A percentile compares a stretch with the other conserved stretches of the same genome.
These are phyloP conservation scores for Leptographium lundbergii DNA, from an alignment of 2,329 filamentous ascomycete genomes.

Conservation along the genomic window DNA sequence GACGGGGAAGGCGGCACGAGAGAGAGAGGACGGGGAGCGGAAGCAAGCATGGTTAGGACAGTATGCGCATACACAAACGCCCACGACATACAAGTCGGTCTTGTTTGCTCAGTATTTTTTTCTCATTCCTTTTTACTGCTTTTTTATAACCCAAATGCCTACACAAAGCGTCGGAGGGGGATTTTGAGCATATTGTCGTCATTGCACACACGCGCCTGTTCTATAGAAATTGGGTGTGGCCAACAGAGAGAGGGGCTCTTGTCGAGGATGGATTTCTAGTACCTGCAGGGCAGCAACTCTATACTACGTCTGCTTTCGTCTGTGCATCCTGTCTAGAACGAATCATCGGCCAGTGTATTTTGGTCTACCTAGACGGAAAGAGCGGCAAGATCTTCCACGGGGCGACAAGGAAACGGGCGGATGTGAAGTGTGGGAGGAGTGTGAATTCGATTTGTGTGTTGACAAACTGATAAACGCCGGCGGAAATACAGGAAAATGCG, in stretches of 20 bases:
- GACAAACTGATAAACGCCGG: background rate
- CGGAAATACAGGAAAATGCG: background rate
- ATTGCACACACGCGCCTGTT: background rate
- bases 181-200: background rate
- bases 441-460: too few species aligned
- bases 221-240: background rate
- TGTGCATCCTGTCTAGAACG: background rate
- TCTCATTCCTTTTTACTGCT: background rate
- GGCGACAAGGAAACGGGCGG: background rate
- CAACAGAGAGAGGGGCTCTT: background rate
- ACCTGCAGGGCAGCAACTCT: background rate
- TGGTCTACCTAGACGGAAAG: background rate
- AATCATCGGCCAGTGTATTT: background rate
- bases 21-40: background rate
- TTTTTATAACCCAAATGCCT: background rate
- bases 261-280: background rate
- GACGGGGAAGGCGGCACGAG: background rate
- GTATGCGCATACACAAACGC: background rate
- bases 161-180: background rate
- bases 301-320: background rate
- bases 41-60: background rate
- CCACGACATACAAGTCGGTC: background rate
- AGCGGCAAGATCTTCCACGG: background rate
- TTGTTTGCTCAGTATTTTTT: background rate
- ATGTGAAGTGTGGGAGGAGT: background rate